Evolutionary conservation across 140 eudicot species (phyloP).

Genomic region (Eryngium alpinum): DNA sequence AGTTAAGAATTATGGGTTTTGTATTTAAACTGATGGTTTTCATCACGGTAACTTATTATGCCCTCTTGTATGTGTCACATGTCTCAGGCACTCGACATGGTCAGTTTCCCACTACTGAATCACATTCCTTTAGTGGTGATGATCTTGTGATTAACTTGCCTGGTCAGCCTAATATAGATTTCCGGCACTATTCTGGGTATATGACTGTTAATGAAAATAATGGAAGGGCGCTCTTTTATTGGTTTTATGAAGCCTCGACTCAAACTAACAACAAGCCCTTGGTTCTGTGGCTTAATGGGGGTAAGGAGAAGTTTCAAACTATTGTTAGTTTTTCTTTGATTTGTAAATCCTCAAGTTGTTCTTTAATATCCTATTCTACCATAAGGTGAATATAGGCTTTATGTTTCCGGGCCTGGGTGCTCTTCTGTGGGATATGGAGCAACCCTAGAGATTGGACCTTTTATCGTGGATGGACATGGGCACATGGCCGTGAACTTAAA

Average conservation of each 20-base stretch:
- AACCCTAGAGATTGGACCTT: slow-evolving; percentile 96
- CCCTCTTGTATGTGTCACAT: slow-evolving; percentile 24
- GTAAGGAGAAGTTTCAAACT: slow-evolving; percentile 23
- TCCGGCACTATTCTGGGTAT: slow-evolving; percentile 72
- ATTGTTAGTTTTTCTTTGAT: neutral
- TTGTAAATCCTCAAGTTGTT: too few species aligned
- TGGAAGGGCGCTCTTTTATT: slow-evolving; percentile 74
- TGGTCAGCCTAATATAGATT: slow-evolving; percentile 61
- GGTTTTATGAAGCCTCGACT: slow-evolving; percentile 71
- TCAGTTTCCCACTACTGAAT: slow-evolving; percentile 34
- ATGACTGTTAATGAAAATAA: slow-evolving; percentile 59
- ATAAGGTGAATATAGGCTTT: slow-evolving; percentile 38
- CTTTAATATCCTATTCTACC: neutral
- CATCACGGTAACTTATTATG: slow-evolving; percentile 27
- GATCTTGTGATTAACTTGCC: slow-evolving; percentile 60
- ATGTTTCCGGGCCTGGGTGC: slow-evolving; percentile 85
- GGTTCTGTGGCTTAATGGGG: slow-evolving; percentile 90
- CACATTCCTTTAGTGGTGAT: slow-evolving; percentile 30
- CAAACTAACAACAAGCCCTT: slow-evolving; percentile 65
- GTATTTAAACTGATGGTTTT: slow-evolving; percentile 23
- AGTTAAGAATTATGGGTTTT: slow-evolving; percentile 34
- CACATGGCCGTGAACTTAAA: slow-evolving; percentile 45
- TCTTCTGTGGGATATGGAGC: slow-evolving; percentile 99
- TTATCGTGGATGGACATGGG: slow-evolving; percentile 56
- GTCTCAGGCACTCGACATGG: slow-evolving; percentile 42